A percentile compares a stretch with the other conserved stretches of the same genome.
phyloP scores from a whole-genome alignment of 257 asterid genomes.

The Coffea eugenioides region DNA sequence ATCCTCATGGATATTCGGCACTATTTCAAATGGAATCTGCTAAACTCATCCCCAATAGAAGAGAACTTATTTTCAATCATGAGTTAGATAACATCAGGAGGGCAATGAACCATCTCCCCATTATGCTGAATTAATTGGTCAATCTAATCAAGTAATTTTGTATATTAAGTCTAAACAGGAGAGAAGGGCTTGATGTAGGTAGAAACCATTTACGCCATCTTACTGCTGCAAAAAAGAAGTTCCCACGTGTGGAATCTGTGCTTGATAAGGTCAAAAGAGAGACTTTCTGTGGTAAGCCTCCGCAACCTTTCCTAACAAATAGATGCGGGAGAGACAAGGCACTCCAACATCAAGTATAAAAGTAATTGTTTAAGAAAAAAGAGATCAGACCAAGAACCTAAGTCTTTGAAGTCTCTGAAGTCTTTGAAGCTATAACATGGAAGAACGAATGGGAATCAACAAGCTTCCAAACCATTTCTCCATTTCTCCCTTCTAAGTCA shows the following conservation, averaged over 20 bases:
- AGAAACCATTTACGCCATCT: neutral
- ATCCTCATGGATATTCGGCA: neutral
- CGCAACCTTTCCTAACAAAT: neutral
- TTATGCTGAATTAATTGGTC: neutral
- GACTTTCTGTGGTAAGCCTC: neutral
- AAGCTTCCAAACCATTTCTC: too few species aligned
- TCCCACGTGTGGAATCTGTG: neutral
- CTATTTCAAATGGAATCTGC: neutral
- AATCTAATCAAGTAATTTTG: neutral
- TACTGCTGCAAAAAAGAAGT: neutral
- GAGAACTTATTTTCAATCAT: neutral
- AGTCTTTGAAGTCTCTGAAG: too few species aligned
- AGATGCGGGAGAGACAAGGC: neutral
- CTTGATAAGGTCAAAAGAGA: neutral
- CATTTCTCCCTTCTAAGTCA: too few species aligned
- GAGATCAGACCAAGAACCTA: neutral
- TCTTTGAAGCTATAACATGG: too few species aligned
- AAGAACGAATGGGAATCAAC: too few species aligned
- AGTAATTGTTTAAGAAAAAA: too few species aligned
- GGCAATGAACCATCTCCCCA: neutral
- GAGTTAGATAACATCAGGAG: too few species aligned
- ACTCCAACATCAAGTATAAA: too few species aligned
- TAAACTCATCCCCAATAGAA: neutral
- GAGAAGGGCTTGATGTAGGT: neutral
- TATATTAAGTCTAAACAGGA: neutral